Evolutionary conservation across 2,329 filamentous ascomycete genomes (phyloP), one percentile per base, ranked within the genome.

Genomic region (Bipolaris sorokiniana): DNA sequence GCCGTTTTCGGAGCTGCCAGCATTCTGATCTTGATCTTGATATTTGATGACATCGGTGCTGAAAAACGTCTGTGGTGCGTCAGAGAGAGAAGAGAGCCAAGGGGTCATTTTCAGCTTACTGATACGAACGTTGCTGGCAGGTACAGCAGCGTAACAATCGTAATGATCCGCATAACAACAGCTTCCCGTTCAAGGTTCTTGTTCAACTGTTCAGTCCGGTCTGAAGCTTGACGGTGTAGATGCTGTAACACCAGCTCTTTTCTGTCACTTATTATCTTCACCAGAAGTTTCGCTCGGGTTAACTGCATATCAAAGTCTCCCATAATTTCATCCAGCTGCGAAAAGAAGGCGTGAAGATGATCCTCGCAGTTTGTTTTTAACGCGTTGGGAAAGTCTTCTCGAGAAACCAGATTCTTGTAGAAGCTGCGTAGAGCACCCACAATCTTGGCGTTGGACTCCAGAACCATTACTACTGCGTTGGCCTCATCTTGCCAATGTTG

Each of bases 1-100:
- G 2, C 65, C 68, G 2, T 22, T 62, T 23, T 20, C 53, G 37
- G 20, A 53, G n/a, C 22, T 10, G 3, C 13, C 28, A 22, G 26
- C n/a, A 2, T 3, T 34, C 9, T 26, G 52, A 45, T 53, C 52
- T 47, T 63, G 64, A 36, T 69, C 61, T 52, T 77, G 75, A 49
- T 71, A 79, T 54, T 75, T 76, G 13, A 79, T 53, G 9, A 79
- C 65, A 44, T 78, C 76, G 0, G 77, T 79, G 42, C 75, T 74
- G 56, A 79, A 79, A 49, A 79, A 77, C 1, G 77, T 78, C 70
- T 77, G 6, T 0, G 1, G 3, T 34, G 1, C 0, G 33, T 59
- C 22, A 56, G 54, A 20, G 9, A 10, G 26, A 31, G 28, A 28
- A 11, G 26, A 9, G 5, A 28, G 5, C 20, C 10, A 13, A 23